Evolutionary conservation across 192 early-diverging fungal species (phyloP).

Genomic region (Backusella mclennaniae): DNA sequence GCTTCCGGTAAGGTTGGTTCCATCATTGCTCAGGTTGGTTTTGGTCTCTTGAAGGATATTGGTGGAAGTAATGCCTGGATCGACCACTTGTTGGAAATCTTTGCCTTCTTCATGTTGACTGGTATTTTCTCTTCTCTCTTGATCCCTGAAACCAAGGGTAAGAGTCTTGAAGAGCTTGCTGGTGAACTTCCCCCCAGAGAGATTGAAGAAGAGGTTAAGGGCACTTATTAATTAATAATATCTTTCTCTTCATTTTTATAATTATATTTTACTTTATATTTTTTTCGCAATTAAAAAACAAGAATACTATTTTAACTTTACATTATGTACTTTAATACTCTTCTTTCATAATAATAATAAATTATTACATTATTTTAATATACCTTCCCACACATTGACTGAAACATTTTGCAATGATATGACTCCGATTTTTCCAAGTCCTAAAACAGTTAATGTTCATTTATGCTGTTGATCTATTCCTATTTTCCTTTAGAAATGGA

Average conservation of each 20-base stretch:
- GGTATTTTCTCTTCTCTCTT: conserved; percentile 63
- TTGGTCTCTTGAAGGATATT: conserved; percentile 66
- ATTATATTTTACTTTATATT: background rate
- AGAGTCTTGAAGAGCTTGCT: conserved; percentile 71
- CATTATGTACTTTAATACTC: background rate
- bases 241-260: background rate
- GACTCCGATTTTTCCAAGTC: too few species aligned
- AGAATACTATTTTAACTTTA: background rate
- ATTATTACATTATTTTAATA: background rate
- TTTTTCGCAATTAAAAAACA: background rate
- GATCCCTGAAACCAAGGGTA: conserved; percentile 79
- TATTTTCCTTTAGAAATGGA: too few species aligned
- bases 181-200: conserved; percentile 30
- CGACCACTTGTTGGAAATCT: conserved; percentile 63
- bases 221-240: conserved; percentile 7
- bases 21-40: conserved; percentile 71
- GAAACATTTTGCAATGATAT: too few species aligned
- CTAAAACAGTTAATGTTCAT: too few species aligned
- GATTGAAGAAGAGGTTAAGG: conserved; percentile 7
- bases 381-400: background rate
- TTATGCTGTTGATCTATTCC: too few species aligned
- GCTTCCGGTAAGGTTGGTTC: conserved; percentile 80
- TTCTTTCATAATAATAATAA: background rate
- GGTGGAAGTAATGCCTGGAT: conserved; percentile 66
- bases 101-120: conserved; percentile 73